Evolutionary conservation across 139 green algal species (phyloP).

Genomic region (Coelastrella sp.): DNA sequence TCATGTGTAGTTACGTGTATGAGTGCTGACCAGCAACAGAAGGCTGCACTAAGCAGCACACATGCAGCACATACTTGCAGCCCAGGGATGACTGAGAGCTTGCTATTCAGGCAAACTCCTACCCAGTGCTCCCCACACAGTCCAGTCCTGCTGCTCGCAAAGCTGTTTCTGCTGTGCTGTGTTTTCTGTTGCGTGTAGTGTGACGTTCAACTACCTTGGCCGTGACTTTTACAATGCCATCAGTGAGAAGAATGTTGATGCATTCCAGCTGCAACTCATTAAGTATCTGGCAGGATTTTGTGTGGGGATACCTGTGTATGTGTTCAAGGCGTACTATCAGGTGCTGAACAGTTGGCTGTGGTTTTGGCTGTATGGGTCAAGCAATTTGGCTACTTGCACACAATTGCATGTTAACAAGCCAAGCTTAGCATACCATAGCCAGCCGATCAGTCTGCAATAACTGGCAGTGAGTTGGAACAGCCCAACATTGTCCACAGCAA

Average conservation of each 20-base stretch:
- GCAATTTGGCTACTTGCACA: too few relatives aligned
- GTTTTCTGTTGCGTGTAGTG: neutral
- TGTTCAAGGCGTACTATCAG: slow-evolving; percentile 91
- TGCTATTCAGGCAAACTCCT: neutral
- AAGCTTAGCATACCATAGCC: too few relatives aligned
- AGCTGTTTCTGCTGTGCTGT: neutral
- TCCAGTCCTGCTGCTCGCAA: neutral
- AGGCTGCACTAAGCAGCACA: too few relatives aligned
- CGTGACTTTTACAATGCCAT: slow-evolving; percentile 99
- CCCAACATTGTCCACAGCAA: too few relatives aligned
- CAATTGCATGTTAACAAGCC: too few relatives aligned
- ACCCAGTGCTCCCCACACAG: neutral
- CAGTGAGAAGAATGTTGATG: slow-evolving; percentile 83
- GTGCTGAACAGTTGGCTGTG: slow-evolving; percentile 20
- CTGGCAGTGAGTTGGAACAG: too few relatives aligned
- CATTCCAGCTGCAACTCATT: slow-evolving; percentile 89
- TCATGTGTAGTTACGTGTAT: too few relatives aligned
- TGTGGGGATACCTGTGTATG: slow-evolving; percentile 94
- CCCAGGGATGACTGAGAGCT: too few relatives aligned
- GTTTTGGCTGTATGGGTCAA: neutral
- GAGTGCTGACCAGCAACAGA: too few relatives aligned
- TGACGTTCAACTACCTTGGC: slow-evolving; percentile 49
- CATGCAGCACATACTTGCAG: too few relatives aligned
- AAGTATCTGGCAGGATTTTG: slow-evolving; percentile 69
- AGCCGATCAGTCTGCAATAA: too few relatives aligned